These are phyloP conservation scores for Quercus parvula DNA, from an alignment of 306 rosid genomes.

Conservation along the genomic window DNA sequence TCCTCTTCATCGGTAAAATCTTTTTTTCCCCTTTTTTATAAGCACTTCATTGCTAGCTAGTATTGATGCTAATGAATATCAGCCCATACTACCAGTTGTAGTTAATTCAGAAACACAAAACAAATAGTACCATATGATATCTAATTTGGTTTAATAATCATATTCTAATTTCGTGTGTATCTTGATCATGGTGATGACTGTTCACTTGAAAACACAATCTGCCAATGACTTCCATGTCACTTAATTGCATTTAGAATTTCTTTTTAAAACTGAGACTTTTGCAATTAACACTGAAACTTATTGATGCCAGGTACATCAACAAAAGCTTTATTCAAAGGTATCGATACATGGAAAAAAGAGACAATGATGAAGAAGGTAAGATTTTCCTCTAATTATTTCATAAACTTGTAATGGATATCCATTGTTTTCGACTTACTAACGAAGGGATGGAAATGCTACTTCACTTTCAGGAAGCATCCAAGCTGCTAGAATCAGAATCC, in stretches of 20 bases:
- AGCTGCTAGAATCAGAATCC: conserved; percentile 47
- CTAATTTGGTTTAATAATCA: neutral
- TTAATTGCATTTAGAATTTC: neutral
- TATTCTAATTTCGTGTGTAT: neutral
- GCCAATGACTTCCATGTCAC: neutral
- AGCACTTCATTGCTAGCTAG: no score
- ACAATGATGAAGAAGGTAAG: conserved; percentile 51
- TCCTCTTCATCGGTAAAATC: conserved; percentile 58
- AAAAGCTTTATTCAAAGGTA: conserved; percentile 66
- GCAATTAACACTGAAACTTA: neutral
- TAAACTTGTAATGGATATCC: conserved; percentile 2
- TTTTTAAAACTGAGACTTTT: neutral
- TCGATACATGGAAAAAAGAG: conserved; percentile 77
- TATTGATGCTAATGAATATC: no score
- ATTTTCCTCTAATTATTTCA: neutral
- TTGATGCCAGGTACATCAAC: conserved; percentile 57
- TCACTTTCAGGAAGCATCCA: conserved; percentile 65
- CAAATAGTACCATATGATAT: no score
- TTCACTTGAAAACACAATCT: neutral
- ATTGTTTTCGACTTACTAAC: conserved; percentile 2
- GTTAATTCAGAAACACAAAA: no score
- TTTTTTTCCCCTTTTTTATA: neutral
- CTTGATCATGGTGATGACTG: neutral
- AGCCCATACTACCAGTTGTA: no score
- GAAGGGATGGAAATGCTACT: conserved; percentile 4